Base-by-base conservation (phyloP, 441 rosid genomes). In the Adansonia gregorii region DNA sequence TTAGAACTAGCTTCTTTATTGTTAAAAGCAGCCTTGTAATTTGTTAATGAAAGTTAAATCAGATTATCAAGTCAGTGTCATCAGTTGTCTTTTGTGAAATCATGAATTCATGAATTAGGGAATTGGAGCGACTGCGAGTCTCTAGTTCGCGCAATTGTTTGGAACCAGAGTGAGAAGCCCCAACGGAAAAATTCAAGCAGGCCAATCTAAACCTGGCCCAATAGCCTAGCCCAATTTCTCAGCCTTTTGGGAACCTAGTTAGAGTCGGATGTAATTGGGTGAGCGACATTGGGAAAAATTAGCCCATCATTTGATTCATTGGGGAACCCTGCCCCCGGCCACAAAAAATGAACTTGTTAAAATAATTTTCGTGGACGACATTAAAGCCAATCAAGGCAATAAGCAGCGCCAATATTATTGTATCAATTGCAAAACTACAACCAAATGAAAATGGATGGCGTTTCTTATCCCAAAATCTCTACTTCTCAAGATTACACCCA, bases 401-500 rank as follows among this genome's bases (percentile, higher is more conserved):
- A 31, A 31, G 35, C 35, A 31, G 35, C 35, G 35, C 35, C 35
- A 31, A 31, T 31, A 3, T 31, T 31, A 31, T 31, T 31, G 35
- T 31, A 31, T 31, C 35, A 31, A 31, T 31, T 31, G 35, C 35
- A 31, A 0, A 31, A 31, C 35, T 31, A 31, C 35, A 31, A 31
- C 35, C 35, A 39, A 39, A 27, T 4, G 6, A 31, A 31, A 14
- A 63, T 31, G 67, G 67, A 63, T 63, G 17, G 67, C 67, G 45
- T 83, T 89, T 79, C 88, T 89, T 88, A 89, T 89, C 93, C 82
- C 55, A 64, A 31, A 74, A 67, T 54, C 73, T 19, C 39, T 5
- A 35, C n/a, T 31, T 49, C 54, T 3, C 78, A 73, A 80, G 79
- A 45, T 67, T 67, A 4, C 54, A 45, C 31, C 39, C 60, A 8